Conservation (phyloP, 495 filamentous ascomycete genomes). For the Bacidia rubella region DNA sequence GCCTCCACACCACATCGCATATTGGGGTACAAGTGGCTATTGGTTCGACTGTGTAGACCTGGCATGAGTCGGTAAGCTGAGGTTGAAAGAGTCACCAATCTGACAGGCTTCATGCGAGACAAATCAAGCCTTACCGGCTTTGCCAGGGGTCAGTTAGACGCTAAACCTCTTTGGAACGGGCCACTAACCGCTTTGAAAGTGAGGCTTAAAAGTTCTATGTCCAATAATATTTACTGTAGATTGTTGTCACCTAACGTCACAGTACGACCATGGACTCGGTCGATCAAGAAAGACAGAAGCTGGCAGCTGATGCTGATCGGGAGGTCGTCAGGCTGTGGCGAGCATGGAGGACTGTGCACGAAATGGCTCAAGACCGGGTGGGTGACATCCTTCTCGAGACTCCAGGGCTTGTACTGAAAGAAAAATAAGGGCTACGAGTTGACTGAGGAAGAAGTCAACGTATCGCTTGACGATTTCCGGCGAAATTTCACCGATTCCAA, state of each 20-base stretch:
- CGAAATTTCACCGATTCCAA: constrained; percentile 49
- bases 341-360: constrained; percentile 73
- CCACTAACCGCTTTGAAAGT: background rate
- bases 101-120: too few species aligned
- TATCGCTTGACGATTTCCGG: constrained; percentile 65
- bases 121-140: too few species aligned
- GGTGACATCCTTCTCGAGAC: constrained; percentile 14
- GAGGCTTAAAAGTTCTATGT: background rate
- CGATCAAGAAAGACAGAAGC: constrained; percentile 38
- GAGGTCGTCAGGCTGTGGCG: constrained; percentile 69
- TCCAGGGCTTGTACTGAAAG: constrained; percentile 2
- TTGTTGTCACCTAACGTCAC: too few species aligned
- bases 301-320: constrained; percentile 45
- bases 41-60: too few species aligned
- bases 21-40: too few species aligned
- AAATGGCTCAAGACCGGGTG: constrained; percentile 78
- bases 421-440: constrained; percentile 72
- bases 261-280: constrained; percentile 22
- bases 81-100: too few species aligned
- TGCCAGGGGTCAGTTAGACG: too few species aligned
- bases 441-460: constrained; percentile 72
- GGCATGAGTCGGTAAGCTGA: too few species aligned
- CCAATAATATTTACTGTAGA: too few species aligned
- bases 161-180: too few species aligned
- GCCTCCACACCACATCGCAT: too few species aligned